A percentile compares a stretch with the other conserved stretches of the same genome.
Conservation (phyloP, 305 asterid species). For the Solanum aculeatissimum region DNA sequence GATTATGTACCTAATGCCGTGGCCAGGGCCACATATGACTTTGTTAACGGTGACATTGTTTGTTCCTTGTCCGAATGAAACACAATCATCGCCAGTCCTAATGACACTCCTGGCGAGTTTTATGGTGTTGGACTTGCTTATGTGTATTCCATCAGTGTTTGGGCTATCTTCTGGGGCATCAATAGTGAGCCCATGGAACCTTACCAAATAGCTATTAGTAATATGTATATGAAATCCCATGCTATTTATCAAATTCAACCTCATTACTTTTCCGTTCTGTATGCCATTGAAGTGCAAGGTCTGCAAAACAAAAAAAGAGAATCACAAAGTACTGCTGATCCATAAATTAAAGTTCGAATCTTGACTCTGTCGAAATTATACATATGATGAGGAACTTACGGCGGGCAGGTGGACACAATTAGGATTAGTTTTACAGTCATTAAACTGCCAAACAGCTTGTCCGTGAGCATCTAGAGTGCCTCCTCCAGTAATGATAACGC, state of each 20-base stretch:
- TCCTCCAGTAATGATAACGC: conserved; percentile 42
- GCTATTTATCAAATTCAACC: conserved; percentile 26
- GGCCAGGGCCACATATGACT: conserved; percentile 55
- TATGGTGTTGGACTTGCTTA: conserved; percentile 34
- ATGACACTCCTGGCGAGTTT: conserved; percentile 28
- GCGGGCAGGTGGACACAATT: conserved; percentile 38
- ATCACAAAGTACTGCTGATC: not conserved
- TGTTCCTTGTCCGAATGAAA: conserved; percentile 54
- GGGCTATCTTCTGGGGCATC: conserved; percentile 36
- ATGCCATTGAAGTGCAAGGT: conserved; percentile 27
- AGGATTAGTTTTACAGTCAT: conserved; percentile 37
- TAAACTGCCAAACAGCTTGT: conserved; percentile 33
- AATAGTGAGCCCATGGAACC: conserved; percentile 19
- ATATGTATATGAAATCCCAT: conserved; percentile 73
- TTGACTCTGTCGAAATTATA: not conserved
- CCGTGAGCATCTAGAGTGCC: conserved; percentile 50
- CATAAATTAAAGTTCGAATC: not conserved
- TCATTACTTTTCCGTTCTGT: conserved; percentile 30
- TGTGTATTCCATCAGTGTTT: conserved; percentile 55
- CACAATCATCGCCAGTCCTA: conserved; percentile 51
- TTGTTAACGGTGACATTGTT: conserved; percentile 32
- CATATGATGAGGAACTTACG: conserved; percentile 12
- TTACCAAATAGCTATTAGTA: conserved; percentile 24
- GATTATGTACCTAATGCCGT: conserved; percentile 39
- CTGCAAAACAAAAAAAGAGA: conserved; percentile 13